A percentile compares a stretch with the other conserved stretches of the same genome.
Evolutionary conservation across 208 protist genomes (phyloP).

Genomic region (Strigomonas oncopelti): DNA sequence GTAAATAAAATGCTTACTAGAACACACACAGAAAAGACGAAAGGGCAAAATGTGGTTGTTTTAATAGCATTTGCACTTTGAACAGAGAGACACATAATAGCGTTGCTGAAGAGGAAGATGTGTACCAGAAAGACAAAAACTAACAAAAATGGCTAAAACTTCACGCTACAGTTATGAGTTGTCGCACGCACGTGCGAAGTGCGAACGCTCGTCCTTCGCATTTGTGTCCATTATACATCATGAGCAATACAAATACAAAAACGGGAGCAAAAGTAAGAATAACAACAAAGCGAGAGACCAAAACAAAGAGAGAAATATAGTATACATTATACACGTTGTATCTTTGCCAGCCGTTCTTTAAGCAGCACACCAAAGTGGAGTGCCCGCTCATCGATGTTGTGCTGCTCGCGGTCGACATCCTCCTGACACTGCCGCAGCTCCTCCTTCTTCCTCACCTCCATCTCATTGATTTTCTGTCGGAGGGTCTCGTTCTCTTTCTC

Average conservation of each 20-base stretch:
- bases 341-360: slow-evolving; percentile 62
- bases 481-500: slow-evolving; percentile 67
- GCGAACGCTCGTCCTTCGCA: too few relatives aligned
- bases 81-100: not conserved
- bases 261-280: not conserved
- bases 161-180: not conserved
- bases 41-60: not conserved
- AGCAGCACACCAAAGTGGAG: slow-evolving; percentile 87
- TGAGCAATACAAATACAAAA: slow-evolving; percentile 14
- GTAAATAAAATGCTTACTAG: not conserved
- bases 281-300: not conserved
- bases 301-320: not conserved
- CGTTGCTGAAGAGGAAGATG: not conserved
- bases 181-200: not conserved
- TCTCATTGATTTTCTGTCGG: slow-evolving; percentile 51
- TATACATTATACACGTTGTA: slow-evolving; percentile 8
- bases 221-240: too few relatives aligned
- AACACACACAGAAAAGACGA: not conserved
- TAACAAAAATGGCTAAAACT: not conserved
- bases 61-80: not conserved
- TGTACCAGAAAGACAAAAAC: not conserved
- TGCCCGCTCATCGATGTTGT: slow-evolving; percentile 86
- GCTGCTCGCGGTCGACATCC: slow-evolving; percentile 70
- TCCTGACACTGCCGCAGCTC: slow-evolving; percentile 80
- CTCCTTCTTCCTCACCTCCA: slow-evolving; percentile 44